Base-by-base conservation (phyloP, 768 basidiomycete species). In the Chalciporus chontae region DNA sequence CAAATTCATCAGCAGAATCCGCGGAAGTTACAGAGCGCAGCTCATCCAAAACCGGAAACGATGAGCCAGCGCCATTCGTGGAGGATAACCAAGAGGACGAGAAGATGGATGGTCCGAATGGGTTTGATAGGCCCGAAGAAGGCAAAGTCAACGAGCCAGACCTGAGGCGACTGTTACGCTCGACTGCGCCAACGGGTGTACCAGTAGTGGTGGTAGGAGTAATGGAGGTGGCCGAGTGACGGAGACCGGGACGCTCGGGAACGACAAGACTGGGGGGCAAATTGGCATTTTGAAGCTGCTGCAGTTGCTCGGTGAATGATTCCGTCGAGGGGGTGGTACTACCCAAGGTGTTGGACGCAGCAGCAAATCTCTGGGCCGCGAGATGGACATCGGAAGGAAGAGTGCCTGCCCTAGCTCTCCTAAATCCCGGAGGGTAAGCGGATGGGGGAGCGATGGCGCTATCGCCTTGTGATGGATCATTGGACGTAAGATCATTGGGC, bases 401-500 rank as follows among this genome's bases (percentile, higher is more conserved):
- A 77, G 94, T 97, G 50, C 94, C 95, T 58, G 94, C 95, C 84
- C 94, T 85, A 64, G 93, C 91, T 77, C 94, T 84, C 73, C 91
- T 83, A 69, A 93, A 95, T 53, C 90, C 89, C 48, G 87, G 77
- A 53, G 90, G 87, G 68, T 82, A 89, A 72, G 83, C 87, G 67
- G 84, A 83, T 56, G 85, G 77, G 60, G 88, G 81, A 64, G 85
- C 62, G 52, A 75, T 67, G 56, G 77, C 68, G 60, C 72, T 72
- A 70, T 87, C 85, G 61, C 73, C 76, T 47, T 79, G 74, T 41
- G 81, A 78, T 59, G 77, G 72, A 64, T 77, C 69, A 62, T 81
- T 77, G 62, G 83, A 72, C 53, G 77, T 69, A 56, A 74, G 69
- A 54, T 90, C 88, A 70, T 83, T 81, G 61, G 85, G 80, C 62